A percentile compares a stretch with the other conserved stretches of the same genome.
Conservation (phyloP, 352 stramenopile genomes). For the Phytophthora foliorum region DNA sequence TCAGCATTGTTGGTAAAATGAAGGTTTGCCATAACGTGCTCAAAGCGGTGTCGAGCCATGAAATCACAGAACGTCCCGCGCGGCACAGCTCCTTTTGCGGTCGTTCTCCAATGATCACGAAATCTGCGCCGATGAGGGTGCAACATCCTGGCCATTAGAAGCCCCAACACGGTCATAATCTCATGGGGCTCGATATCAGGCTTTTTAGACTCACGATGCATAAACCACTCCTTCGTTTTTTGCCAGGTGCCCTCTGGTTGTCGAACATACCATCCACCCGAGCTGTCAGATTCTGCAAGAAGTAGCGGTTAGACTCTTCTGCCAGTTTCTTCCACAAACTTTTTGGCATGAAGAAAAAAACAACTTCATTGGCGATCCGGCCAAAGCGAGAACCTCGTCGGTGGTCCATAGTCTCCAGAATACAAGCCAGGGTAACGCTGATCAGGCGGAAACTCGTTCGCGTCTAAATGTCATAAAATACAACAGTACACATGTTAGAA, state of each 20-base stretch:
- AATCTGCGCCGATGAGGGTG: slow-evolving; percentile 7
- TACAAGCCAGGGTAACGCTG: not conserved
- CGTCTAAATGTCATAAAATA: slow-evolving; percentile 8
- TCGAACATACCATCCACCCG: slow-evolving; percentile 12
- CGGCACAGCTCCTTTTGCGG: slow-evolving; percentile 1
- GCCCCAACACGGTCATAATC: not conserved
- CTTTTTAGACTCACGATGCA: slow-evolving; percentile 7
- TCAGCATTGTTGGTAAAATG: slow-evolving; percentile 26
- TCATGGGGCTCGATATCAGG: slow-evolving; percentile 5
- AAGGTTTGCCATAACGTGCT: slow-evolving; percentile 15
- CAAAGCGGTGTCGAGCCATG: slow-evolving; percentile 19
- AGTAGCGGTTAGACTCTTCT: slow-evolving; percentile 3
- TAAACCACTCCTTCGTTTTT: slow-evolving; percentile 8
- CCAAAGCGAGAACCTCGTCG: not conserved
- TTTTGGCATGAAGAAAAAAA: slow-evolving; percentile 25
- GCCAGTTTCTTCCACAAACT: not conserved
- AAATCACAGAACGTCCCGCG: slow-evolving; percentile 15
- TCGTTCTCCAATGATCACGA: slow-evolving; percentile 5
- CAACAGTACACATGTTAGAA: slow-evolving; percentile 5
- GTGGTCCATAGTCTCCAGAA: slow-evolving; percentile 4
- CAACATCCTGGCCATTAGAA: slow-evolving; percentile 17
- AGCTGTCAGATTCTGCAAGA: not conserved
- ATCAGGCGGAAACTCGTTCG: not conserved
- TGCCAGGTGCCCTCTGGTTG: not conserved
- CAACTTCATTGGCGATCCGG: slow-evolving; percentile 9